These are phyloP conservation scores for Cryptococcus floricola DNA, from an alignment of 1,284 basidiomycete species.

Conservation along the genomic window DNA sequence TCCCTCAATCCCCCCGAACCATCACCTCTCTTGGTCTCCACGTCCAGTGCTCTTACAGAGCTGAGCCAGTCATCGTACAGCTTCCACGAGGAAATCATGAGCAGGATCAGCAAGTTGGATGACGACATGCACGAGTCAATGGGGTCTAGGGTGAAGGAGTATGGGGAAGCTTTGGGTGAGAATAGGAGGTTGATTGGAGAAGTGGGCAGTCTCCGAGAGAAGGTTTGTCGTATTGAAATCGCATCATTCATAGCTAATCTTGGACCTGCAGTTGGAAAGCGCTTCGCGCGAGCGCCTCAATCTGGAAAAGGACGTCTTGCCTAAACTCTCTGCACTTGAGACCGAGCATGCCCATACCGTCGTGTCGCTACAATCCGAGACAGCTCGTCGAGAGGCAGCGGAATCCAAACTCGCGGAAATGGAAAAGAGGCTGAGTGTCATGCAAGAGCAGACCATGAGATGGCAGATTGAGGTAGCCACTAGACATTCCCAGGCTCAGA, in stretches of 20 bases:
- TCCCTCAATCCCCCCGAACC: too few species aligned
- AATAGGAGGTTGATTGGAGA: slow-evolving; percentile 14
- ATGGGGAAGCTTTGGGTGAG: slow-evolving; percentile 13
- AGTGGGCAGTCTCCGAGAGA: slow-evolving; percentile 10
- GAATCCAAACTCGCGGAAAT: slow-evolving; percentile 7
- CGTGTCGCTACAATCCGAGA: neutral
- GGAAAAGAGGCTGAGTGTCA: slow-evolving; percentile 3
- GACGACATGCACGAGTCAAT: slow-evolving; percentile 16
- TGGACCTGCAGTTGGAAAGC: neutral
- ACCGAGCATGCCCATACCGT: neutral
- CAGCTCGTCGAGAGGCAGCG: neutral
- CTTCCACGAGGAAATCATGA: slow-evolving; percentile 18
- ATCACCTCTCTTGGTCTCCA: too few species aligned
- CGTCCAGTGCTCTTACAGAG: neutral
- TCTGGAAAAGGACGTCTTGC: neutral
- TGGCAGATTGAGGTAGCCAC: slow-evolving; percentile 2
- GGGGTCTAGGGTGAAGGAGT: slow-evolving; percentile 16
- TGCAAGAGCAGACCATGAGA: slow-evolving; percentile 1
- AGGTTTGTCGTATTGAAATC: slow-evolving; percentile 3
- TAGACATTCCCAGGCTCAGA: slow-evolving; percentile 1
- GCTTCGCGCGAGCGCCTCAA: neutral
- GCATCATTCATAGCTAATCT: neutral
- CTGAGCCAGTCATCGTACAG: slow-evolving; percentile 2
- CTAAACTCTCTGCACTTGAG: neutral
- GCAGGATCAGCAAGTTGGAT: slow-evolving; percentile 10